phyloP scores from a whole-genome alignment of 2,329 filamentous ascomycete genomes.

The Conoideocrella luteorostrata region DNA sequence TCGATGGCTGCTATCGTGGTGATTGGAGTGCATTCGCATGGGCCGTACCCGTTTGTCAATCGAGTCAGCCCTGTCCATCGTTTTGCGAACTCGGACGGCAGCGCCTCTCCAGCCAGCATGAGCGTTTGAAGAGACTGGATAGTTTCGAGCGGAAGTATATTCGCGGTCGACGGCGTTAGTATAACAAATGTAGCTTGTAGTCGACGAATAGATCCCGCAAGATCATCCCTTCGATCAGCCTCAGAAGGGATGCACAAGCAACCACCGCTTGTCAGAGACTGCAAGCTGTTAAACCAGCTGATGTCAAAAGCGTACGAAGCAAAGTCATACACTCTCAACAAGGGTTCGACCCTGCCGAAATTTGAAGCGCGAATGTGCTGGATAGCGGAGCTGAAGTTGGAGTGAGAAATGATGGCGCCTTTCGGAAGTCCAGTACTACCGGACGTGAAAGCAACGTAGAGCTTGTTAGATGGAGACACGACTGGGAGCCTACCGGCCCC shows the following conservation, averaged over 20 bases:
- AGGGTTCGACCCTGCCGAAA: too few relatives aligned
- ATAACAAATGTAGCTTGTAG: too few relatives aligned
- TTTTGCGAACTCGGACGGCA: background rate
- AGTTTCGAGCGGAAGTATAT: background rate
- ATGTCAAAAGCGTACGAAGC: constrained; percentile 8
- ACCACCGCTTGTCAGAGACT: background rate
- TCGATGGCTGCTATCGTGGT: background rate
- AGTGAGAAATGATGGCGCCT: constrained; percentile 16
- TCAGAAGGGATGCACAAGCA: background rate
- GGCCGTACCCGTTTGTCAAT: constrained; percentile 1
- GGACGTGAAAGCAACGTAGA: constrained; percentile 16
- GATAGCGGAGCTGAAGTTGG: constrained; percentile 13
- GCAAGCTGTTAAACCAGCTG: background rate
- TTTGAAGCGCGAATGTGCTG: too few relatives aligned
- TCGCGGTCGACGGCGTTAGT: too few relatives aligned
- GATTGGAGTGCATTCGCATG: constrained; percentile 3
- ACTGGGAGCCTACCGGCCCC: constrained; percentile 4
- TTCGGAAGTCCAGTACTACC: constrained; percentile 17
- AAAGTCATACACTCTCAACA: constrained; percentile 5
- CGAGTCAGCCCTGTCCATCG: background rate
- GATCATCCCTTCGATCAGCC: background rate
- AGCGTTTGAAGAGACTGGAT: background rate
- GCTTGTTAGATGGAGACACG: constrained; percentile 3
- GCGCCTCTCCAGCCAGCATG: background rate
- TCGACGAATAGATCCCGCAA: too few relatives aligned